Evolutionary conservation across 202 grass and related monocot species (phyloP).

Genomic region (Miscanthus sacchariflorus): DNA sequence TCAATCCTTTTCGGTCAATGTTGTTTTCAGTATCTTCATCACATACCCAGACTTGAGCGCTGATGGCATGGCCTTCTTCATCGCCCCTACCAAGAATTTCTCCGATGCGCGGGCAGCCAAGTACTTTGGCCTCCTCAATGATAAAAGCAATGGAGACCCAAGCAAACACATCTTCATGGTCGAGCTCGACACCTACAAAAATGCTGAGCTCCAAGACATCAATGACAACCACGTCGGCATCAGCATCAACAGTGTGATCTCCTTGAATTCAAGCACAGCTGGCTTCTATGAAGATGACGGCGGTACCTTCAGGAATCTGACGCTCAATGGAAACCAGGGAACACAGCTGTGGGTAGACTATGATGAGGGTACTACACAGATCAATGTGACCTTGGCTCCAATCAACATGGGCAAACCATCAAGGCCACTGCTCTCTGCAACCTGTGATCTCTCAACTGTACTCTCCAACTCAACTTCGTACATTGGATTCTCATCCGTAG

Average conservation of each 20-base stretch:
- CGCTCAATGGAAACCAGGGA: slow-evolving; percentile 9
- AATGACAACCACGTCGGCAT: not conserved
- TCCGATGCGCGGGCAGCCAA: not conserved
- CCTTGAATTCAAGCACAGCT: not conserved
- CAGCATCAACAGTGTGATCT: not conserved
- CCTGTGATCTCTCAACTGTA: slow-evolving; percentile 5
- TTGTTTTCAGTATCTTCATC: slow-evolving; percentile 2
- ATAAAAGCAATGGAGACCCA: not conserved
- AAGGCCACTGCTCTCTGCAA: slow-evolving; percentile 15
- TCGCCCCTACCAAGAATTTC: slow-evolving; percentile 29
- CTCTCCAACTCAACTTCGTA: slow-evolving; percentile 23
- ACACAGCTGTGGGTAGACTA: slow-evolving; percentile 22
- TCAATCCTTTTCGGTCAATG: not conserved
- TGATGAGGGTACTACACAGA: slow-evolving; percentile 1
- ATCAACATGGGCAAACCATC: slow-evolving; percentile 1
- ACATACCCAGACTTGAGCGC: slow-evolving; percentile 26
- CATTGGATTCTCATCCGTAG: not conserved
- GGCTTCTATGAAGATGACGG: slow-evolving; percentile 10
- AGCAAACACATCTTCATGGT: slow-evolving; percentile 20
- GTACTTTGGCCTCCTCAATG: slow-evolving; percentile 21
- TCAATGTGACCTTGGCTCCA: slow-evolving; percentile 30
- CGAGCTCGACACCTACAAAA: slow-evolving; percentile 22
- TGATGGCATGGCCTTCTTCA: slow-evolving; percentile 33
- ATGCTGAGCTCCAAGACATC: not conserved
- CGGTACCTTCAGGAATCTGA: not conserved